A percentile compares a stretch with the other conserved stretches of the same genome.
phyloP scores from a whole-genome alignment of 169 alveolate genomes.

The Eimeria maxima region DNA sequence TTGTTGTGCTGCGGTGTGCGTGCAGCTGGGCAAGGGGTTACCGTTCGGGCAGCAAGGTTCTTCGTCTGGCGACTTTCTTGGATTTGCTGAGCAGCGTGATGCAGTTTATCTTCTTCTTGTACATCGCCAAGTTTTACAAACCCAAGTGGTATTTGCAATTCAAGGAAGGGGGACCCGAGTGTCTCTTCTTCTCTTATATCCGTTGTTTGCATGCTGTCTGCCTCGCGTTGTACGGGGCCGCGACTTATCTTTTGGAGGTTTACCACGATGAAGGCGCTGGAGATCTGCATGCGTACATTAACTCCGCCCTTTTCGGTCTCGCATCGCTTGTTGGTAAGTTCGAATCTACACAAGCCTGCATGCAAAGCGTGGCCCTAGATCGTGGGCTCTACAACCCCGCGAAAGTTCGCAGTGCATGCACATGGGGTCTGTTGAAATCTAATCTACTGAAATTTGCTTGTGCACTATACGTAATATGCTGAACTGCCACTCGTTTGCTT shows the following conservation, averaged over 20 bases:
- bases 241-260: conserved; percentile 94
- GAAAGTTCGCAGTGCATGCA: no score
- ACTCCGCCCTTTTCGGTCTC: conserved; percentile 91
- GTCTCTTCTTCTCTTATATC: conserved; percentile 93
- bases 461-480: not conserved
- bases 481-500: not conserved
- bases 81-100: conserved; percentile 94
- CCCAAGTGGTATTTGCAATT: conserved; percentile 93
- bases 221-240: conserved; percentile 92
- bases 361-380: not conserved
- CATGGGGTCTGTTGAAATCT: not conserved
- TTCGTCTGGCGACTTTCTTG: conserved; percentile 94
- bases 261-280: conserved; percentile 97
- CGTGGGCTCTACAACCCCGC: not conserved
- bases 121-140: conserved; percentile 93
- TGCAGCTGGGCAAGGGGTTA: conserved; percentile 96
- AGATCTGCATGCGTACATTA: conserved; percentile 95
- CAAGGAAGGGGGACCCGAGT: conserved; percentile 95
- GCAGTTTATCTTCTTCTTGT: conserved; percentile 94
- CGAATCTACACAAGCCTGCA: not conserved
- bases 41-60: conserved; percentile 95
- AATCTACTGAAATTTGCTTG: not conserved
- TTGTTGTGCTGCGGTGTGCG: not conserved
- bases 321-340: conserved; percentile 91
- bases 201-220: conserved; percentile 94